phyloP scores from a whole-genome alignment of 2,329 filamentous ascomycete genomes.

The Sporothrix variecibatus region DNA sequence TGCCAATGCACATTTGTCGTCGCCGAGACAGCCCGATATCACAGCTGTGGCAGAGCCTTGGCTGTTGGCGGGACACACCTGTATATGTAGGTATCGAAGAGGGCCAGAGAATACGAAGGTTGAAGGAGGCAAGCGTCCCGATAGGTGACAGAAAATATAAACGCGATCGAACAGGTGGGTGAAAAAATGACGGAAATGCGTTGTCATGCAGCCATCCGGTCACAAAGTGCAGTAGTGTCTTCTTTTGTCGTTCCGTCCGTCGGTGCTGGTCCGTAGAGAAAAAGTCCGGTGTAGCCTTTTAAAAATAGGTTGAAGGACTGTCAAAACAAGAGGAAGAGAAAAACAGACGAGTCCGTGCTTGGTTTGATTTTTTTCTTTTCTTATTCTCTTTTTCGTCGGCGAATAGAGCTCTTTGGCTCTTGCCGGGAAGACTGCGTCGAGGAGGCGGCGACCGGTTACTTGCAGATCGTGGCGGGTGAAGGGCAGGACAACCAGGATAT shows the following conservation, averaged over 20 bases:
- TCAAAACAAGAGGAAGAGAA: not conserved
- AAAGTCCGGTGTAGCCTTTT: not conserved
- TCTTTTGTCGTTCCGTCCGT: not conserved
- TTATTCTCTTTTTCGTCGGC: not conserved
- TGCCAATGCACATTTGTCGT: not conserved
- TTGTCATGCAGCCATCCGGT: conserved; percentile 26
- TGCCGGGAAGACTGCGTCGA: not conserved
- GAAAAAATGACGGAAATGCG: not conserved
- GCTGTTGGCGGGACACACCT: conserved; percentile 14
- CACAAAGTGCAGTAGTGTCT: not conserved
- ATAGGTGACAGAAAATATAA: not conserved
- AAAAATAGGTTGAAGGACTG: not conserved
- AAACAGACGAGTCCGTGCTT: not conserved
- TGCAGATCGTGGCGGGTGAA: conserved; percentile 1
- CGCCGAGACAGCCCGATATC: not conserved
- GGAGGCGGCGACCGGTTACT: not conserved
- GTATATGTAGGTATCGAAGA: conserved; percentile 2
- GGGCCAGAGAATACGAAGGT: not conserved
- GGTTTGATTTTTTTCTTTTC: not conserved
- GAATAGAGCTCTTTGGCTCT: not conserved
- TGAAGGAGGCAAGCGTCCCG: not conserved
- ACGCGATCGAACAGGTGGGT: not conserved
- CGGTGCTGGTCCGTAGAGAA: not conserved
- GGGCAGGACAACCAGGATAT: not conserved
- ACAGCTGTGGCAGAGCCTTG: conserved; percentile 13